Evolutionary conservation across 1,284 basidiomycete species (phyloP), one percentile per base, ranked within the genome.

Genomic region (Ustilago cynodontis): DNA sequence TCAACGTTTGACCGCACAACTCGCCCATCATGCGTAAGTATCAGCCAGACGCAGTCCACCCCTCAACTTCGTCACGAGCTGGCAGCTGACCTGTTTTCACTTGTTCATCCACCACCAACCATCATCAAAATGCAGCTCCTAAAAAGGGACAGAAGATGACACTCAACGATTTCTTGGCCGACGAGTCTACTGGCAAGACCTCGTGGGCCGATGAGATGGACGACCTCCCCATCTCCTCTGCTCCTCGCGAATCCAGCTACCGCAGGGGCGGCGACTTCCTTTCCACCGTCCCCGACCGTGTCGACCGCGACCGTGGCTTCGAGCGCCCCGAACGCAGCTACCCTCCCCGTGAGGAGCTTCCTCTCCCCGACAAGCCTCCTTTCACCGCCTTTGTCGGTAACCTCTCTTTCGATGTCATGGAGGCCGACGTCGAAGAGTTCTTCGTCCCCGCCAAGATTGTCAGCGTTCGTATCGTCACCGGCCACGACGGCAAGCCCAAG

Each of bases 351-450:
- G 94, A 95, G 84, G 96, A 99, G 86, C 88, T 98, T 16, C 95
- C 97, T 31, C 87, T 99, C 39, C 97, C 97, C n/a, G 93, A 93
- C 54, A 90, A 91, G 72, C 94, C 97, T 16, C 97, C 97, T 13
- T 99, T 91, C 88, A 99, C 95, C 41, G 95, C 94, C 9, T 99
- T 95, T 82, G 90, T 99, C 78, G 97, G 96, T 64, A 99, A 99
- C 87, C 89, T 99, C 59, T 90, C 94, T 3, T 99, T 98, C 81
- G 97, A 99, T 87, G 90, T 94, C 53, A 91, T 91, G 20, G 95
- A 98, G 82, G 86, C 86, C 9, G 94, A 98, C 80, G 87, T 99
- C 47, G 92, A 91, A 65, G 89, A 89, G 33, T 97, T 95, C 87
- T 86, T 87, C 69, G 63, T 79, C 31, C 80, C 85, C 35, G 59